These are phyloP conservation scores for Botrytis hyacinthi DNA, from an alignment of 2,329 filamentous ascomycete species.

Conservation along the genomic window DNA sequence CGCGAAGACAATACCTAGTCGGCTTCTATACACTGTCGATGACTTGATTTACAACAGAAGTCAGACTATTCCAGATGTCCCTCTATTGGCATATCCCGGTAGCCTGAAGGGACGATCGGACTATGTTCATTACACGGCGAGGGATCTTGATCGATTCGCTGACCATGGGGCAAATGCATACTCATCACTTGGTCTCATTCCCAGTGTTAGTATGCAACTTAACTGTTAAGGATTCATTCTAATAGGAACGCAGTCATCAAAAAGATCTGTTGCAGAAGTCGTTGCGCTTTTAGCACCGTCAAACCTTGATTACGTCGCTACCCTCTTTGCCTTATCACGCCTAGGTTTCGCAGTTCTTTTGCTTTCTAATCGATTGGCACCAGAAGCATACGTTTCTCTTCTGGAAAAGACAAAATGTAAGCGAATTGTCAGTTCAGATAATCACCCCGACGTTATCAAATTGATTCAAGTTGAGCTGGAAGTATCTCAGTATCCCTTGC, in stretches of 20 bases:
- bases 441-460: conserved; percentile 21
- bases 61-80: conserved; percentile 28
- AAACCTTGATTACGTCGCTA: conserved; percentile 51
- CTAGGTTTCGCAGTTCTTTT: conserved; percentile 54
- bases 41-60: conserved; percentile 32
- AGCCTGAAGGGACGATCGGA: conserved; percentile 27
- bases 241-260: not conserved
- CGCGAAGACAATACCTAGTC: not conserved
- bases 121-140: conserved; percentile 35
- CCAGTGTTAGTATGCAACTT: conserved; percentile 19
- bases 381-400: conserved; percentile 49
- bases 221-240: not conserved
- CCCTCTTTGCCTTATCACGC: conserved; percentile 51
- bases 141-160: conserved; percentile 36
- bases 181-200: conserved; percentile 27
- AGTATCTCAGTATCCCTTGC: conserved; percentile 30
- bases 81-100: conserved; percentile 35
- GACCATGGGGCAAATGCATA: conserved; percentile 33
- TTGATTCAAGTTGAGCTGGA: conserved; percentile 24
- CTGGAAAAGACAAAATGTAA: conserved; percentile 43
- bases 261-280: conserved; percentile 20
- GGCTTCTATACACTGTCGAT: conserved; percentile 28
- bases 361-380: conserved; percentile 53
- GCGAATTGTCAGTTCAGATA: conserved; percentile 13
- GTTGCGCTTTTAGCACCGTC: conserved; percentile 30